Base-by-base conservation (phyloP, 2,329 filamentous ascomycete genomes). In the Colletotrichum lupini region DNA sequence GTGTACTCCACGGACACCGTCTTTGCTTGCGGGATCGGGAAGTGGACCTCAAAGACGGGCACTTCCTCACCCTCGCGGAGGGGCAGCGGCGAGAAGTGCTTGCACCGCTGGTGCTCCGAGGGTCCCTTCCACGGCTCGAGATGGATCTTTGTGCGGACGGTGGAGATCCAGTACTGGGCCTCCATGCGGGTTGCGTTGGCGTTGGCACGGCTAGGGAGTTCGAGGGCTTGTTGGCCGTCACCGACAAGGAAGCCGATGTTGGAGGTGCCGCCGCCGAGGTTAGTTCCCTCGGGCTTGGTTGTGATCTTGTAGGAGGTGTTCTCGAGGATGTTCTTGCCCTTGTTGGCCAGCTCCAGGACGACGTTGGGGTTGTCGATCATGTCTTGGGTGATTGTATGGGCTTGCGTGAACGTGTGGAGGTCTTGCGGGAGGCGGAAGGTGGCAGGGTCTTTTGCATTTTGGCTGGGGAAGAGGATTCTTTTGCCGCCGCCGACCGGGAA, bases 361-460 rank as follows among this genome's bases (percentile, higher is more conserved):
- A 35, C 53, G 72, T 79, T 82, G 2, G 81, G 80, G 68, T 83
- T 72, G 1, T 59, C 46, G 19, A 83, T 53, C 35, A 81, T 80
- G 0, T 65, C 76, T 28, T 80, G 77, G 0, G 80, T 83, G 69
- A 84, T 83, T 1, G 81, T 82, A 0, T 77, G 77, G 1, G 73
- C 77, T 1, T 76, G 69, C 28, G 77, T 76, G 70, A 80, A 82
- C 9, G 72, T 70, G 12, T 37, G 46, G 3, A 82, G 77, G 46
- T 82, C 75, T 42, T 82, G 80, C 1, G 81, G 81, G 1, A 81
- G 71, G 19, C 81, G 76, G 14, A 77, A 74, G 0, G 78, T 79
- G 8, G 75, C 68, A 11, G 22, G 30, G 9, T 67, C 9, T 1
- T 6, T 3, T 4, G 22, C 53, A 1, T 4, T 2, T 30, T 60